Evolutionary conservation across 73 alveolate species (phyloP), one percentile per base, ranked within the genome.

Genomic region (Symbiodinium pilosum): DNA sequence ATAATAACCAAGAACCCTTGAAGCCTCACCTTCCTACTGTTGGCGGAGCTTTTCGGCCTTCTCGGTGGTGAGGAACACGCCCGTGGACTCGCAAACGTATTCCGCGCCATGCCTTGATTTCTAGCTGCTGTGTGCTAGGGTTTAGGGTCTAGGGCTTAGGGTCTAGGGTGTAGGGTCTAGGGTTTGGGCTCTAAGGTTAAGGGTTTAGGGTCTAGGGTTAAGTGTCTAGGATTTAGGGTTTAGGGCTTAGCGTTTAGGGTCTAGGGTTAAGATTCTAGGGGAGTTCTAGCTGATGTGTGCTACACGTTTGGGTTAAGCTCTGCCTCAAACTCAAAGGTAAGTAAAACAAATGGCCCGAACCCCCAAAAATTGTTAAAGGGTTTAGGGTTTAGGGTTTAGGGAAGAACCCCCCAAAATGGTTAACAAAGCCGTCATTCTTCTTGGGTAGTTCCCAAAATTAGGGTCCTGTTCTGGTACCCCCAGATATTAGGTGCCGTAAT

Each of bases 1-100:
- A n/a, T n/a, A n/a, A n/a, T n/a, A n/a, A n/a, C n/a, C n/a, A n/a
- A n/a, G n/a, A n/a, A n/a, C n/a, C n/a, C n/a, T n/a, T n/a, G n/a
- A n/a, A n/a, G n/a, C n/a, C n/a, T n/a, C n/a, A n/a, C n/a, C n/a
- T n/a, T n/a, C n/a, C n/a, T n/a, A n/a, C n/a, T n/a, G n/a, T n/a
- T n/a, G n/a, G n/a, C n/a, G n/a, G n/a, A n/a, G n/a, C n/a, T 47
- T 11, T 47, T 93, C 99, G 39, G 99, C 99, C 92, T 98, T 99
- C 87, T 99, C 99, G 83, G 99, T 94, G 43, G 99, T 99, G 51
- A 99, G 99, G 99, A 99, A 99, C 36, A 99, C 99, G 64, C 99
- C 99, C 43, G 99, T 99, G 99, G 99, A 96, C 95, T 99, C 99
- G 99, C 99, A 99, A 86, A 99, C 99, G 99, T 99, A 99, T 97